Conservation (phyloP, 805 yeast species). For the Priceomyces castillae region DNA sequence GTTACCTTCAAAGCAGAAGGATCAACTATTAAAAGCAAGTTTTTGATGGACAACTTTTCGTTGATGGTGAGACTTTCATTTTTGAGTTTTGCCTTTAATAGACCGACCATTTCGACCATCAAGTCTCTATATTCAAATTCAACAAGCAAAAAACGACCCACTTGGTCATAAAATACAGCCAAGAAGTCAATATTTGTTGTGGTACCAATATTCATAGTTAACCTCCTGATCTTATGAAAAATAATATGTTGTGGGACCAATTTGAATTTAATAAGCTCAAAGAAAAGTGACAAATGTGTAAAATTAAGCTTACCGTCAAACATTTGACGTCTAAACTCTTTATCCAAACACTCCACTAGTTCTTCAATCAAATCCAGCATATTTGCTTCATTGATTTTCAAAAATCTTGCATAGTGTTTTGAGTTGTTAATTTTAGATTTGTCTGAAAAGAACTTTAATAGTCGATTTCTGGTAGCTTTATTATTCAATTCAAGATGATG, state of each 20-base stretch:
- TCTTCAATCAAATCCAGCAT: slow-evolving; percentile 53
- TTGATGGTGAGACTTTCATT: slow-evolving; percentile 49
- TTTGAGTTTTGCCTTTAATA: slow-evolving; percentile 50
- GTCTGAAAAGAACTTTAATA: slow-evolving; percentile 55
- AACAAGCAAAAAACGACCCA: slow-evolving; percentile 64
- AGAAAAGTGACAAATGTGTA: slow-evolving; percentile 58
- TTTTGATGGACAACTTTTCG: slow-evolving; percentile 57
- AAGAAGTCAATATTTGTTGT: slow-evolving; percentile 67
- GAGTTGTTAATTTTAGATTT: slow-evolving; percentile 45
- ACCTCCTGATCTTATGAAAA: slow-evolving; percentile 66
- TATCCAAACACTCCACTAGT: slow-evolving; percentile 53
- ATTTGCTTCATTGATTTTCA: slow-evolving; percentile 53
- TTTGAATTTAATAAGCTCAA: slow-evolving; percentile 75
- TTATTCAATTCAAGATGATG: slow-evolving; percentile 57
- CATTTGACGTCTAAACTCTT: slow-evolving; percentile 59
- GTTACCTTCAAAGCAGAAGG: slow-evolving; percentile 49
- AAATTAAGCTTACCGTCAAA: slow-evolving; percentile 51
- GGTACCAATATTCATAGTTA: slow-evolving; percentile 50
- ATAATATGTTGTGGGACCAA: slow-evolving; percentile 67
- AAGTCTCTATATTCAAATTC: slow-evolving; percentile 54
- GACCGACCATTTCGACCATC: slow-evolving; percentile 61
- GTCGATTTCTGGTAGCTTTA: slow-evolving; percentile 66
- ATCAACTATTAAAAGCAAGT: slow-evolving; percentile 51
- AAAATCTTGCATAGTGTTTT: slow-evolving; percentile 60
- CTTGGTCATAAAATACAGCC: slow-evolving; percentile 65